These are phyloP conservation scores for Cystobasidium slooffiae DNA, from an alignment of 1,284 basidiomycete species.

Conservation along the genomic window DNA sequence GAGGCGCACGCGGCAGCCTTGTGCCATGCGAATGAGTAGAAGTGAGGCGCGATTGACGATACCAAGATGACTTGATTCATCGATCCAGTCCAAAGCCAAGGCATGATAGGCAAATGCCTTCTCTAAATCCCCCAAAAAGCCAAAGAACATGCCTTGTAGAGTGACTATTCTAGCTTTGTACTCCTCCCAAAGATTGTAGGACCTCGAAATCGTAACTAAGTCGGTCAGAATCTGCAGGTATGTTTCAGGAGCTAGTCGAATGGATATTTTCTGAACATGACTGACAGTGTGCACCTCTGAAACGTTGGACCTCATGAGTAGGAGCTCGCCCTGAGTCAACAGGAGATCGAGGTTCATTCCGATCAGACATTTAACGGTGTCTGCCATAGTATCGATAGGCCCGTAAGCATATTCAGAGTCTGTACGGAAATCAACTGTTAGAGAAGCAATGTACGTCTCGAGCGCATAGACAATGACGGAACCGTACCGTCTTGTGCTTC, in stretches of 20 bases:
- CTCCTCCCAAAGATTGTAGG: slow-evolving; percentile 27
- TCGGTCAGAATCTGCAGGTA: slow-evolving; percentile 25
- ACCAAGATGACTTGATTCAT: slow-evolving; percentile 9
- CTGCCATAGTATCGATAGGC: neutral
- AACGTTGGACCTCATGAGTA: slow-evolving; percentile 35
- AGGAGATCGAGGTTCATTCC: slow-evolving; percentile 24
- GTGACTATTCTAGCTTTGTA: slow-evolving; percentile 21
- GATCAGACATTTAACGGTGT: neutral
- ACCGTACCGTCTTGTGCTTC: slow-evolving; percentile 11
- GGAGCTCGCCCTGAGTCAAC: slow-evolving; percentile 24
- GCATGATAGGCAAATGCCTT: slow-evolving; percentile 12
- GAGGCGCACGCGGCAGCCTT: slow-evolving; percentile 7
- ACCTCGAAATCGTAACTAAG: slow-evolving; percentile 2
- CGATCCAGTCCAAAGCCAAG: slow-evolving; percentile 7
- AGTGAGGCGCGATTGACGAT: slow-evolving; percentile 30
- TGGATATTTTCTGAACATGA: neutral
- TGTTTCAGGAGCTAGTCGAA: neutral
- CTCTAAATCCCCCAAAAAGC: slow-evolving; percentile 13
- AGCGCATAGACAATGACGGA: too few relatives aligned
- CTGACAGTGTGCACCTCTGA: slow-evolving; percentile 27
- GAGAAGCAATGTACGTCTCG: too few relatives aligned
- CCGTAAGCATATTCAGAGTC: neutral
- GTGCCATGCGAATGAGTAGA: slow-evolving; percentile 17
- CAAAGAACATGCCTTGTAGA: slow-evolving; percentile 18
- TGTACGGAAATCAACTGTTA: neutral